Evolutionary conservation across 805 yeast genomes (phyloP), one percentile per base, ranked within the genome.

Genomic region (Candida lessepsii): DNA sequence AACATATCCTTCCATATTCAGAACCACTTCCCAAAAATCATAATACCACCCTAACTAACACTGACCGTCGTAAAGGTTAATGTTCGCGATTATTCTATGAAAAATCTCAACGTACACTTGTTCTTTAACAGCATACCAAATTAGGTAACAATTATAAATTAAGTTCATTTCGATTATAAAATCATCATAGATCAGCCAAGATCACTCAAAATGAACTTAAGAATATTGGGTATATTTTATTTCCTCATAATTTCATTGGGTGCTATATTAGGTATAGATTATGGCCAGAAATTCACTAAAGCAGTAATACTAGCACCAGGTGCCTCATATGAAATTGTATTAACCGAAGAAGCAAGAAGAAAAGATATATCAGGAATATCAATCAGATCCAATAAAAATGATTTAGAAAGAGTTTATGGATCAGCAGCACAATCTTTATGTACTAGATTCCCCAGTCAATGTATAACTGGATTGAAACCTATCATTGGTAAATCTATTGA

Each of bases 291-390:
- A 54, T 85, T 71, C 67, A 78, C 89, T 17, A 93, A 93, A 58
- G 88, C 96, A 2, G 86, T 83, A 36, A 69, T 93, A 33, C 85
- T 93, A 29, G 96, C 96, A 0, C 97, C 97, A 0, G 87, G 89
- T 9, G 80, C 88, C 15, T 84, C 89, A 11, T 81, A 90, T 56
- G 98, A 93, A 54, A 75, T 93, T 29, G 83, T 93, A 10, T 67
- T 93, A 46, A 87, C 97, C 3, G 83, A 87, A 18, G 98, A 93
- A 53, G 83, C 96, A 2, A 87, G 89, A 62, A 74, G 99, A 42
- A 93, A 93, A 58, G 98, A 91, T 53, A 69, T 81, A 4, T 75
- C 90, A 3, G 96, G 95, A 1, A 51, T 93, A 9, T 81, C 86
- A 1, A 70, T 90, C 45, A 75, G 80, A 37, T 59, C 67, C 1